phyloP scores from a whole-genome alignment of 2,329 filamentous ascomycete genomes.

The Exophiala oligosperma region DNA sequence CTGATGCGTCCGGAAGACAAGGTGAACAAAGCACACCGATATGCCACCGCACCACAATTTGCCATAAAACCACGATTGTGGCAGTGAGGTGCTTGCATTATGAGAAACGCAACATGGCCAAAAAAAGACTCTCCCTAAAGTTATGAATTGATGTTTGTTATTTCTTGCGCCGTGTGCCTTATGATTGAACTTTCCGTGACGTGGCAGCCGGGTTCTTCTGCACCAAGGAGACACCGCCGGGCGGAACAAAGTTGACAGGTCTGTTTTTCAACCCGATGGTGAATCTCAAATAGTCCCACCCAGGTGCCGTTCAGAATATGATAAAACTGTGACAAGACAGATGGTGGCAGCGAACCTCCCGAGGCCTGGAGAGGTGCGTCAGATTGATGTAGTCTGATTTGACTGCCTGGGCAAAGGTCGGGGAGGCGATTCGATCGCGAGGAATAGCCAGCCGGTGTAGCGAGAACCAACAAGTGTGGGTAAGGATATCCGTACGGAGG shows the following conservation, averaged over 20 bases:
- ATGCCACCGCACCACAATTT: neutral
- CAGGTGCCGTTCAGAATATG: neutral
- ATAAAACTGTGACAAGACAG: neutral
- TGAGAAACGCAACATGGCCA: neutral
- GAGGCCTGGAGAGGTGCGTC: neutral
- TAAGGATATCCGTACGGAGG: too few species aligned
- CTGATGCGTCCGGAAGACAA: neutral
- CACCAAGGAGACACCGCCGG: too few species aligned
- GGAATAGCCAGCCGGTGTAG: too few species aligned
- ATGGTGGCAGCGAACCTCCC: neutral
- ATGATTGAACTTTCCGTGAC: too few species aligned
- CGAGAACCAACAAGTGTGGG: too few species aligned
- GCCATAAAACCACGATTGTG: neutral
- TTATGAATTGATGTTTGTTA: too few species aligned
- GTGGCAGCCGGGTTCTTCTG: too few species aligned
- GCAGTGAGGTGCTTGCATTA: neutral
- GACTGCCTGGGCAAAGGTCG: neutral
- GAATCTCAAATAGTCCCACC: too few species aligned
- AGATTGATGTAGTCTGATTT: neutral
- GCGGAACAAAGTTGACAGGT: too few species aligned
- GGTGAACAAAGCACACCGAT: neutral
- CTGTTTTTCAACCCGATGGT: too few species aligned
- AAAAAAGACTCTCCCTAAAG: neutral
- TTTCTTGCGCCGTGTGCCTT: too few species aligned
- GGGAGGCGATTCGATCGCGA: neutral